These are phyloP conservation scores for Colletotrichum sp. DNA, from an alignment of 2,329 filamentous ascomycete species.

Conservation along the genomic window DNA sequence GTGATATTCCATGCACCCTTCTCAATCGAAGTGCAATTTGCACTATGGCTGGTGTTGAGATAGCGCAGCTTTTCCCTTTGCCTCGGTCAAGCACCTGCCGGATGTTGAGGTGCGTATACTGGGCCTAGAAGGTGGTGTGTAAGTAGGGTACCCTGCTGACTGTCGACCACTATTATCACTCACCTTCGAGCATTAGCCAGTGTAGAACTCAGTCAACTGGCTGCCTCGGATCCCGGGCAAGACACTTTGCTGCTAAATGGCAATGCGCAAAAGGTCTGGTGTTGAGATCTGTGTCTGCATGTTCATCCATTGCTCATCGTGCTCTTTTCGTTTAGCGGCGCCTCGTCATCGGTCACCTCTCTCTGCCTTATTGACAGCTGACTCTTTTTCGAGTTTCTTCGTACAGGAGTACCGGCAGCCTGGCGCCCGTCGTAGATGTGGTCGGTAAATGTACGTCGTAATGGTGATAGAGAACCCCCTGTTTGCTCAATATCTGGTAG, in stretches of 20 bases:
- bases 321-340: not conserved
- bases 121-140: not conserved
- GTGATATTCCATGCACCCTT: not conserved
- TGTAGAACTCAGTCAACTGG: not conserved
- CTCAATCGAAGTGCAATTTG: not conserved
- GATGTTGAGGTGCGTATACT: fast-evolving
- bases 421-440: not conserved
- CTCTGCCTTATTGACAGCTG: not conserved
- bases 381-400: not conserved
- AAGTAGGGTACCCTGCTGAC: fast-evolving
- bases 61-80: not conserved
- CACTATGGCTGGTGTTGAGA: not conserved
- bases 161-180: too few species aligned
- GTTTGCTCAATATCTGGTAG: conserved; percentile 11
- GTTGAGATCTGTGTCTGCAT: not conserved
- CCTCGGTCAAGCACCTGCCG: not conserved
- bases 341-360: not conserved
- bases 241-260: not conserved
- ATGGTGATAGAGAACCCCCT: not conserved
- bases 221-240: not conserved
- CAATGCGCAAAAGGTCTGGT: not conserved
- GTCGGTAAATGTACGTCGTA: not conserved
- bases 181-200: too few species aligned
- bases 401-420: not conserved
- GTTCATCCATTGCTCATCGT: not conserved